phyloP scores from a whole-genome alignment of 2,329 filamentous ascomycete genomes.

The Xylaria sp. region DNA sequence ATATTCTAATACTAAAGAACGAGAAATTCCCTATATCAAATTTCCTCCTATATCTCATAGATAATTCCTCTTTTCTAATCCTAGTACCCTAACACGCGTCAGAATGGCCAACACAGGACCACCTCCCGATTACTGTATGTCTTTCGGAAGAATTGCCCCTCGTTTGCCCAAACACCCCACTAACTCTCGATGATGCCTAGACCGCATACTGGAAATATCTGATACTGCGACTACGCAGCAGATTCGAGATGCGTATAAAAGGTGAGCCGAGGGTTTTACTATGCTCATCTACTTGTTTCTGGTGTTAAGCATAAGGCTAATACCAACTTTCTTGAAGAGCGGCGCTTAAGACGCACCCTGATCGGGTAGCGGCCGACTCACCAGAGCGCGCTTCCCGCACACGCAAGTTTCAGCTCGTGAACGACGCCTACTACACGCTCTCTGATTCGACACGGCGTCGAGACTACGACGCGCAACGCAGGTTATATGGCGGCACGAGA shows the following conservation, averaged over 20 bases:
- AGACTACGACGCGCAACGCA: conserved; percentile 84
- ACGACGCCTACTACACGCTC: conserved; percentile 92
- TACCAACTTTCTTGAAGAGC: conserved; percentile 64
- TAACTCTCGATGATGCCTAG: conserved; percentile 56
- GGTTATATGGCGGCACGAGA: conserved; percentile 62
- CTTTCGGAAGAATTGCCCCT: conserved; percentile 39
- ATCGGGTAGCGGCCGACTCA: conserved; percentile 85
- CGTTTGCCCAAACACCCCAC: conserved; percentile 37
- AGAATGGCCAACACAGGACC: conserved; percentile 51
- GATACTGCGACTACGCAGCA: conserved; percentile 82
- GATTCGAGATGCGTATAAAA: conserved; percentile 94
- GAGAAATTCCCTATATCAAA: background rate
- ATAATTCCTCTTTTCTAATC: background rate
- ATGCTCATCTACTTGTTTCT: background rate
- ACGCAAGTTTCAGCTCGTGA: conserved; percentile 88
- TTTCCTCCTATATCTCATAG: conserved; percentile 8
- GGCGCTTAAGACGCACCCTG: conserved; percentile 91
- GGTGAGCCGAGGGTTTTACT: conserved; percentile 60
- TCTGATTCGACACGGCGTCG: conserved; percentile 80
- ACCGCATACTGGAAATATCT: conserved; percentile 78
- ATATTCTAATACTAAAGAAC: conserved; percentile 1
- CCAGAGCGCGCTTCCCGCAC: conserved; percentile 86
- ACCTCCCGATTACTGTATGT: conserved; percentile 70
- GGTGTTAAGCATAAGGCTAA: background rate
- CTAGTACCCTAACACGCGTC: conserved; percentile 47